Evolutionary conservation across 1,284 basidiomycete species (phyloP).

Genomic region (Calocybe gambosa): DNA sequence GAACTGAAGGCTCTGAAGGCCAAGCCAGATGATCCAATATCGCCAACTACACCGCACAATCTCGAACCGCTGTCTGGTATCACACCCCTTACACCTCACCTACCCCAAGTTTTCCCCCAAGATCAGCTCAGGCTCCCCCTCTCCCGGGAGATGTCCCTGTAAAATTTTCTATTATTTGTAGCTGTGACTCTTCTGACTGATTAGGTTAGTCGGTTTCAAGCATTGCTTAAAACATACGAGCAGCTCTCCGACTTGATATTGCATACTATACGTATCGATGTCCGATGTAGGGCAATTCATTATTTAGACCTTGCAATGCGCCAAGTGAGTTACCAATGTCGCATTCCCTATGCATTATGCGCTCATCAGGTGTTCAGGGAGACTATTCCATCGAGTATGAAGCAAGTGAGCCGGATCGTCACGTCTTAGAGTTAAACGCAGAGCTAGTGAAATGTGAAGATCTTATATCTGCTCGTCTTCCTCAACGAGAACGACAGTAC

Average conservation of each 20-base stretch:
- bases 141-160: constrained; percentile 85
- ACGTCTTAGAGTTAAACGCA: constrained; percentile 83
- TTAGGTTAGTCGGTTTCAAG: constrained; percentile 73
- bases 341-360: neutral
- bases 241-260: constrained; percentile 85
- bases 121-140: constrained; percentile 68
- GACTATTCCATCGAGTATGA: constrained; percentile 80
- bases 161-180: constrained; percentile 6
- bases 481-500: constrained; percentile 61
- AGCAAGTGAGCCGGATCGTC: constrained; percentile 85
- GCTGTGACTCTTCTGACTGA: constrained; percentile 11
- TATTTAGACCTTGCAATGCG: constrained; percentile 77
- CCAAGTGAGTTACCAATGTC: constrained; percentile 41
- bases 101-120: constrained; percentile 35
- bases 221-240: constrained; percentile 84
- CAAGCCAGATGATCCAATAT: constrained; percentile 48
- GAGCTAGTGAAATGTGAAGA: constrained; percentile 80
- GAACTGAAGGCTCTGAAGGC: constrained; percentile 64
- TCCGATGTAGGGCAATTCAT: constrained; percentile 81
- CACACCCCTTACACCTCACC: constrained; percentile 45
- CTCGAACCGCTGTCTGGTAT: constrained; percentile 44
- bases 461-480: constrained; percentile 56
- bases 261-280: constrained; percentile 84
- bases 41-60: constrained; percentile 44
- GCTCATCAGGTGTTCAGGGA: constrained; percentile 43